Evolutionary conservation across 2,329 filamentous ascomycete genomes (phyloP), one percentile per base, ranked within the genome.

Genomic region (Phoma sp.): DNA sequence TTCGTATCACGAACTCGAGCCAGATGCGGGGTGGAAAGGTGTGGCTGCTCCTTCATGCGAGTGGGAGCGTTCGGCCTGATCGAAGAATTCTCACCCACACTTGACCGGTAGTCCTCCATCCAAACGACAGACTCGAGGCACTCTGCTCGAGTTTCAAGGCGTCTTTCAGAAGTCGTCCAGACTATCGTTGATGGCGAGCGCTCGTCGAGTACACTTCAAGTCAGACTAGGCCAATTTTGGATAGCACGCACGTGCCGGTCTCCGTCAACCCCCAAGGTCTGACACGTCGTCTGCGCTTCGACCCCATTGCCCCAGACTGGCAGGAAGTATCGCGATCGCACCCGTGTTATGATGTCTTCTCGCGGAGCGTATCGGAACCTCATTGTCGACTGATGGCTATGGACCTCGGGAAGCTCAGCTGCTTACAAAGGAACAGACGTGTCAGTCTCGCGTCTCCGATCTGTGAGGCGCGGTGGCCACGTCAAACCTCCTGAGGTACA

Each of bases 381-480:
- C n/a, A n/a, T n/a, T n/a, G n/a, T n/a, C n/a, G n/a, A n/a, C n/a
- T n/a, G n/a, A n/a, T n/a, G n/a, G n/a, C n/a, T n/a, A n/a, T n/a
- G n/a, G n/a, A n/a, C n/a, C n/a, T n/a, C n/a, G n/a, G n/a, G 28
- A 6, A 10, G 12, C 32, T 21, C 32, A 42, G 20, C 37, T 18
- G 43, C 51, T 48, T 34, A 42, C 39, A 33, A 42, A 48, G 14
- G 38, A 2, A 47, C 32, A 53, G 45, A 48, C 51, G 51, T 54
- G 51, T 49, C 51, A 23, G 1, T 40, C 29, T 49, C 45, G 51
- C 43, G 51, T 54, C 37, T 54, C 51, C 29, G 28, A 53, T 53
- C 51, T 37, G 51, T 43, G 51, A 53, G 51, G 51, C 51, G 21
- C 39, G 45, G 17, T 21, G 37, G 42, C 51, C 51, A 54, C 45